A percentile compares a stretch with the other conserved stretches of the same genome.
phyloP scores from a whole-genome alignment of 2,329 filamentous ascomycete genomes.

The Macrophomina tecta region DNA sequence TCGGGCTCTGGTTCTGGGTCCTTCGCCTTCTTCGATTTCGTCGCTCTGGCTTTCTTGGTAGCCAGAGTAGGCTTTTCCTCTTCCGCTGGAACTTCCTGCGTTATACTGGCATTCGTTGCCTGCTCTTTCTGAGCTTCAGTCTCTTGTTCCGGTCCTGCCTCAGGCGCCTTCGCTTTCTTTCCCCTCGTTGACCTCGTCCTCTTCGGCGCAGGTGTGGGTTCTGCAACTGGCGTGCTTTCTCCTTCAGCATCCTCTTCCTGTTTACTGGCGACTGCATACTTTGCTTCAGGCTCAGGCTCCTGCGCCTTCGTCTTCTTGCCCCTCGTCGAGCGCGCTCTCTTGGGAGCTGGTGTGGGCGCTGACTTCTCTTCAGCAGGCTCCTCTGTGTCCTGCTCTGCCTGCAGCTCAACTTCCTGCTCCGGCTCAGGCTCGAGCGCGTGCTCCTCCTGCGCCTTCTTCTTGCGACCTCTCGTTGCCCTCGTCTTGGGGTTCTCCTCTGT shows the following conservation, averaged over 20 bases:
- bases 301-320: constrained; percentile 12
- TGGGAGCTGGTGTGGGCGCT: background rate
- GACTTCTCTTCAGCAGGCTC: background rate
- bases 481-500: constrained; percentile 1
- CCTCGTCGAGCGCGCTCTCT: constrained; percentile 20
- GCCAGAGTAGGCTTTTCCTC: background rate
- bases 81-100: background rate
- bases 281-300: background rate
- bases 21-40: constrained; percentile 12
- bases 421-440: background rate
- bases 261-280: background rate
- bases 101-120: background rate
- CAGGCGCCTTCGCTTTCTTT: constrained; percentile 3
- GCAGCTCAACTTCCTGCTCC: background rate
- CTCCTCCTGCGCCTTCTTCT: constrained; percentile 18
- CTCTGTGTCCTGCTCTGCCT: background rate
- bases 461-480: constrained; percentile 13
- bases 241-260: background rate
- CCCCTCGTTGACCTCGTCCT: constrained; percentile 16
- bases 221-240: background rate
- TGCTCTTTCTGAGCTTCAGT: background rate
- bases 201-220: constrained; percentile 7
- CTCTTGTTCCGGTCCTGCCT: background rate
- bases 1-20: background rate
- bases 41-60: constrained; percentile 6